Base-by-base conservation (phyloP, 2,329 filamentous ascomycete genomes). In the Cladosporium austrohemisphaericum region DNA sequence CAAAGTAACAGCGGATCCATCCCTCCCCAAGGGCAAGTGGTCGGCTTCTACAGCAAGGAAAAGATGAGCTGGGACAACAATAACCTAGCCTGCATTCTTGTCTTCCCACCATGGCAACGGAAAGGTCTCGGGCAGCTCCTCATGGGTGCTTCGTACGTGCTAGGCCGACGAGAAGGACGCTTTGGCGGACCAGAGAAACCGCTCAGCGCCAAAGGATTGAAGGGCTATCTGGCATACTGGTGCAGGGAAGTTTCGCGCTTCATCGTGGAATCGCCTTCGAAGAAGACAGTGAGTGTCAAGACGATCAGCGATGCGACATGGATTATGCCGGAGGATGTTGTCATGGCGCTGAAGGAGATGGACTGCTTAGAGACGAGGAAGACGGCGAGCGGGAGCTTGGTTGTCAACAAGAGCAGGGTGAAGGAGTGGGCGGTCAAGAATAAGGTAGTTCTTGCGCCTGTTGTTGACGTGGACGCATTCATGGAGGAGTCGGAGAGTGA, bases 31-130 rank as follows among this genome's bases (percentile, higher is more conserved):
- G 59, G 60, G 11, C 81, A 85, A 62, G 84, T 96, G 23, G 81
- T 92, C 1, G 93, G 93, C n/a, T 97, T 97, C 77, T 98, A 97
- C 73, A 94, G 88, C 55, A 97, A 98, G 66, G 93, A 98, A 69
- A 97, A 97, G 68, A 86, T 96, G 76, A 95, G 89, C 3, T 98
- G 93, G 92, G 93, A 98, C 63, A 91, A 92, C 62, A 97, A 98
- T 69, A 98, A 97, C 58, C 78, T 98, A 4, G 93, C 93, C 1
- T 98, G 93, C 65, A 98, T 98, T 59, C 76, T 97, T 5, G 80
- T 97, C 13, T 97, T 97, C 63, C 93, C 93, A 1, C 93, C 93
- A 0, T 97, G 92, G 83, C 92, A 97, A 69, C 84, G 86, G 55
- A 90, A 89, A 57, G 90, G 92, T 1, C 78, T 97, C 0, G 93